These are phyloP conservation scores for Eugenia klotzschiana DNA, from an alignment of 441 rosid species.

Conservation along the genomic window DNA sequence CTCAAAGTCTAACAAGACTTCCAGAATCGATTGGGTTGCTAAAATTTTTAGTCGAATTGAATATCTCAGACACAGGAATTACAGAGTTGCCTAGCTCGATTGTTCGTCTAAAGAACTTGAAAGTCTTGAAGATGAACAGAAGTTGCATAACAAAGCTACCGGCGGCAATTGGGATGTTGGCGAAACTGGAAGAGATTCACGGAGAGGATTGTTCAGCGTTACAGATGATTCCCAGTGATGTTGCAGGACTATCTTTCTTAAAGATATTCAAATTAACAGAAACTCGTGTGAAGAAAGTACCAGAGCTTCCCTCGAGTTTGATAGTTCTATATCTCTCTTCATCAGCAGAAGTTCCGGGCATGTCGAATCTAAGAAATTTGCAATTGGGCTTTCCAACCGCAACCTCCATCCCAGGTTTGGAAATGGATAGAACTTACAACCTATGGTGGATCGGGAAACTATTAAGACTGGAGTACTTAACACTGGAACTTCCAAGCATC, in stretches of 20 bases:
- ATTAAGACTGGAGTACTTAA: background rate
- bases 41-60: background rate
- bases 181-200: background rate
- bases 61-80: background rate
- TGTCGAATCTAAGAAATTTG: background rate
- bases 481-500: background rate
- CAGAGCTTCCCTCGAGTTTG: no score
- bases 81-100: background rate
- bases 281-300: background rate
- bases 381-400: background rate
- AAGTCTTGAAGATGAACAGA: background rate
- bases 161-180: background rate
- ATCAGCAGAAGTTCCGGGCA: background rate
- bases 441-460: background rate
- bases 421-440: background rate
- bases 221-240: background rate
- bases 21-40: background rate
- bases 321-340: background rate
- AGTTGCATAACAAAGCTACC: background rate
- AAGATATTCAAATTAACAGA: background rate
- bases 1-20: background rate
- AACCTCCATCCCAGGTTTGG: background rate
- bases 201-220: accelerated
- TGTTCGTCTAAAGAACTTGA: background rate
- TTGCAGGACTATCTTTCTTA: background rate